Evolutionary conservation across 352 stramenopile genomes (phyloP).

Genomic region (Pythium sp.): DNA sequence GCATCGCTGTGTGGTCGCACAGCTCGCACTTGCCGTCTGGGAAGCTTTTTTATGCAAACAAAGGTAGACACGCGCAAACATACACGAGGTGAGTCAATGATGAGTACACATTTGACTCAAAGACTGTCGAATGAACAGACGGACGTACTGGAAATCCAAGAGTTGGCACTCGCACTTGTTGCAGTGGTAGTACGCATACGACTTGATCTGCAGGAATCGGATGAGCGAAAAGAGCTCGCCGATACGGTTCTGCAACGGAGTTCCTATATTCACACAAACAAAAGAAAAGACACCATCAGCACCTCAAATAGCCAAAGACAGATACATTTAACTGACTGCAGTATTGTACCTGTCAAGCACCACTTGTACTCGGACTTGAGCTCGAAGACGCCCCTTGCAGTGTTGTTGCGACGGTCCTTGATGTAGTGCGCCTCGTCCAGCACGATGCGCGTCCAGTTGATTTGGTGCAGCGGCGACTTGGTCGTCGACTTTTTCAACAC

Average conservation of each 20-base stretch:
- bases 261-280: constrained; percentile 31
- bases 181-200: constrained; percentile 98
- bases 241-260: constrained; percentile 95
- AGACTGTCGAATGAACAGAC: too few species aligned
- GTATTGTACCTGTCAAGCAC: constrained; percentile 92
- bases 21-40: constrained; percentile 84
- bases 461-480: constrained; percentile 88
- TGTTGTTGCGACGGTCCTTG: constrained; percentile 93
- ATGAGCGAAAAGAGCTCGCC: constrained; percentile 96
- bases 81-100: background rate
- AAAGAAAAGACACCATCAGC: background rate
- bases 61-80: constrained; percentile 24
- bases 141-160: constrained; percentile 92
- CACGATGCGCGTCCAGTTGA: constrained; percentile 97
- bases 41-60: constrained; percentile 37
- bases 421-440: constrained; percentile 97
- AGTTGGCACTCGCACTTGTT: constrained; percentile 93
- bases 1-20: constrained; percentile 93
- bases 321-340: background rate
- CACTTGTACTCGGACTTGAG: constrained; percentile 96
- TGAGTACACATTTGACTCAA: too few species aligned
- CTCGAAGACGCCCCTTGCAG: constrained; percentile 95
- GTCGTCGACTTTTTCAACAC: constrained; percentile 35
- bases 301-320: background rate
- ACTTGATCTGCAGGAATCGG: constrained; percentile 96